Evolutionary conservation across 1,284 basidiomycete species (phyloP).

Genomic region (Ganoderma sinense): DNA sequence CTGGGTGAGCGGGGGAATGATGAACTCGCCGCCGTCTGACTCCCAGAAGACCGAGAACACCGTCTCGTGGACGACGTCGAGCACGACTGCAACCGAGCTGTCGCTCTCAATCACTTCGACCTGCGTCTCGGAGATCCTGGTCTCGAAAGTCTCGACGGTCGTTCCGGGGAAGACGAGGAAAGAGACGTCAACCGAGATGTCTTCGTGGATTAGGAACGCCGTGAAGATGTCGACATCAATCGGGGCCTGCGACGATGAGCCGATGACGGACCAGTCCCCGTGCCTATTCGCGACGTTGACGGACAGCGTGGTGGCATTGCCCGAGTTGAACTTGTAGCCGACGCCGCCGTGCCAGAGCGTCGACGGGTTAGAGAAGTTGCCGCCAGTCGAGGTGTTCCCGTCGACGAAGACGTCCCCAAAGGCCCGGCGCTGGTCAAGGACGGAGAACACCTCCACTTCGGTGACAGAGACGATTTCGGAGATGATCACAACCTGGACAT

Average conservation of each 20-base stretch:
- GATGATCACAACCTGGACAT: slow-evolving; percentile 68
- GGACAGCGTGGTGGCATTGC: slow-evolving; percentile 45
- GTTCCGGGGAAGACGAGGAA: slow-evolving; percentile 66
- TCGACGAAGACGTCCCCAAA: slow-evolving; percentile 54
- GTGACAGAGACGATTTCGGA: slow-evolving; percentile 55
- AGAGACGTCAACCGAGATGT: slow-evolving; percentile 42
- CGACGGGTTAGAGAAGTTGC: slow-evolving; percentile 45
- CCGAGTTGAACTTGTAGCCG: slow-evolving; percentile 55
- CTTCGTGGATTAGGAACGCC: slow-evolving; percentile 61
- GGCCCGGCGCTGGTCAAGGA: slow-evolving; percentile 68
- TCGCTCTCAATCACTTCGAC: slow-evolving; percentile 48
- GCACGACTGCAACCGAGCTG: slow-evolving; percentile 43
- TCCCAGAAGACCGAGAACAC: slow-evolving; percentile 47
- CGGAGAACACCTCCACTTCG: slow-evolving; percentile 59
- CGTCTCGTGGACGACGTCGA: slow-evolving; percentile 39
- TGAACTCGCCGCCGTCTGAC: slow-evolving; percentile 37
- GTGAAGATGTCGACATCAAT: slow-evolving; percentile 65
- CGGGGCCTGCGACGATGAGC: slow-evolving; percentile 61
- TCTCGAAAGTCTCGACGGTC: slow-evolving; percentile 42
- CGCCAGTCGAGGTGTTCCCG: slow-evolving; percentile 40
- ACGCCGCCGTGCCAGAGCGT: slow-evolving; percentile 66
- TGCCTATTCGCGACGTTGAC: slow-evolving; percentile 55
- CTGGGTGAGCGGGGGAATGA: slow-evolving; percentile 23
- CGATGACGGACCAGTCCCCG: slow-evolving; percentile 69
- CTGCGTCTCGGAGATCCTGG: slow-evolving; percentile 27